Conservation (phyloP, 352 stramenopile genomes). For the Phytophthora hibernalis region DNA sequence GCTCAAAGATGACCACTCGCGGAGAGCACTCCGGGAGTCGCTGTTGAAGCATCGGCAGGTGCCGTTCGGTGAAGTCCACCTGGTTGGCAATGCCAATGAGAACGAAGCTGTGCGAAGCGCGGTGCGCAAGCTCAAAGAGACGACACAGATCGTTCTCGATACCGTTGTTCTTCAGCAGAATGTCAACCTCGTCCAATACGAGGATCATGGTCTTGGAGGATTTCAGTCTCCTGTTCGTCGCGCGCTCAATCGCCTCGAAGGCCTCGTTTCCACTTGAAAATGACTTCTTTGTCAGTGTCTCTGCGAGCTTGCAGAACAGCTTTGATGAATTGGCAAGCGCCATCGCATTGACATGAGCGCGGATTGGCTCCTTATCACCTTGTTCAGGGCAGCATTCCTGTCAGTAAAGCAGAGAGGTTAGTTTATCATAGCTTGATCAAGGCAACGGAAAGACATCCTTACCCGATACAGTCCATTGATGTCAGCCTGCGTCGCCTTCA, state of each 20-base stretch:
- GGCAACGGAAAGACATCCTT: slow-evolving; percentile 10
- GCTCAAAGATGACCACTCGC: slow-evolving; percentile 79
- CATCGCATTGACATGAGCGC: slow-evolving; percentile 82
- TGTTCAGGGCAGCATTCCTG: slow-evolving; percentile 43
- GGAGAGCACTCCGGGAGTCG: slow-evolving; percentile 62
- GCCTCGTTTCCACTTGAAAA: slow-evolving; percentile 56
- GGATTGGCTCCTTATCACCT: slow-evolving; percentile 45
- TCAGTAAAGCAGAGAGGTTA: slow-evolving; percentile 22
- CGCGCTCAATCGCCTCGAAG: slow-evolving; percentile 71
- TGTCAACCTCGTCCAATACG: slow-evolving; percentile 86
- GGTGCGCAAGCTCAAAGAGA: slow-evolving; percentile 83
- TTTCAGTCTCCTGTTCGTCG: slow-evolving; percentile 51
- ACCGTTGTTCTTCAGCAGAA: slow-evolving; percentile 67
- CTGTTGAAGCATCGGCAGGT: slow-evolving; percentile 64
- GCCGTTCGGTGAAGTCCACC: slow-evolving; percentile 86
- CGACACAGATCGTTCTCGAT: slow-evolving; percentile 75
- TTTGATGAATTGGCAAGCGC: slow-evolving; percentile 51
- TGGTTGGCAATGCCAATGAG: slow-evolving; percentile 87
- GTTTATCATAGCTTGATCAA: not conserved
- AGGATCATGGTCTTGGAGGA: slow-evolving; percentile 74
- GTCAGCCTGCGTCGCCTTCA: slow-evolving; percentile 58
- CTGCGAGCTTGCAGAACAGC: slow-evolving; percentile 68
- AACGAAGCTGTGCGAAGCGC: slow-evolving; percentile 63
- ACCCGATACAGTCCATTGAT: slow-evolving; percentile 67
- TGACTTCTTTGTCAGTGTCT: slow-evolving; percentile 53